phyloP scores from a whole-genome alignment of 169 alveolate genomes.

The Plasmodium billcollinsi region DNA sequence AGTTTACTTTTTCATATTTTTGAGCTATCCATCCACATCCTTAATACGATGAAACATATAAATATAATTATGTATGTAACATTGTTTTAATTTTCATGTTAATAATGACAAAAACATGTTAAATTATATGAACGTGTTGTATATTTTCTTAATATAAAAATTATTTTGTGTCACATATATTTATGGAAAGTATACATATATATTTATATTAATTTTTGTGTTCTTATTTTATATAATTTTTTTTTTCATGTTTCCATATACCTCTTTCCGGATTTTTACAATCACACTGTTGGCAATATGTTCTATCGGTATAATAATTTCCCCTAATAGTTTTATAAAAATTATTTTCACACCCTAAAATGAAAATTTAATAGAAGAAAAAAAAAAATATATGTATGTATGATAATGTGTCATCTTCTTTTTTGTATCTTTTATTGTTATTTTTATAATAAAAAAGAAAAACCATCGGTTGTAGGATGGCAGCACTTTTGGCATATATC shows the following conservation, averaged over 20 bases:
- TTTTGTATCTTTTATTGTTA: too few relatives aligned
- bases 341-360: slow-evolving; percentile 62
- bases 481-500: slow-evolving; percentile 63
- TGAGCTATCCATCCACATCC: slow-evolving; percentile 72
- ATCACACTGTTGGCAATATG: slow-evolving; percentile 55
- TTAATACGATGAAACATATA: slow-evolving; percentile 9
- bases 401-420: too few relatives aligned
- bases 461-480: slow-evolving; percentile 49
- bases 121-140: not conserved
- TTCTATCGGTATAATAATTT: slow-evolving; percentile 34
- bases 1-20: slow-evolving; percentile 47
- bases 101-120: too few relatives aligned
- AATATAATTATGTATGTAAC: too few relatives aligned
- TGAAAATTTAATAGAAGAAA: not conserved
- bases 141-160: not conserved
- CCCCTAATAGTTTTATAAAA: slow-evolving; percentile 41
- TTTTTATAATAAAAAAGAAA: not conserved
- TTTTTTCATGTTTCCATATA: not conserved
- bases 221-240: too few relatives aligned
- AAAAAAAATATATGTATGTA: too few relatives aligned
- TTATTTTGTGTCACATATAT: not conserved
- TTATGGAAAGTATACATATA: not conserved
- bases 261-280: slow-evolving; percentile 45
- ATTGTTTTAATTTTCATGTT: too few relatives aligned
- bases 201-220: not conserved